phyloP scores from a whole-genome alignment of 306 rosid species.

The Trichosanthes truncata region DNA sequence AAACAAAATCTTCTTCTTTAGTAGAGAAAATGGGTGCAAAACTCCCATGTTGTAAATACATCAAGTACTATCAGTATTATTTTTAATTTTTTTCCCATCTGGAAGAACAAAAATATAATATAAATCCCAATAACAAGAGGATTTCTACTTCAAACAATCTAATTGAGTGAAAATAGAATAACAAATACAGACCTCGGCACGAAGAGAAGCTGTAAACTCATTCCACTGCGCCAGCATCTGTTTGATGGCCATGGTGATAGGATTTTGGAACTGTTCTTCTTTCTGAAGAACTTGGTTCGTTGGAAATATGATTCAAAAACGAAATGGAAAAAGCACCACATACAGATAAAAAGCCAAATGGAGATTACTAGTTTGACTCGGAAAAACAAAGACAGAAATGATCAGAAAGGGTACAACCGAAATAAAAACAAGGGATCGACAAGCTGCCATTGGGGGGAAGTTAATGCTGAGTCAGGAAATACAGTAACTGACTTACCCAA shows the following conservation, averaged over 20 bases:
- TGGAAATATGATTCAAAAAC: not conserved
- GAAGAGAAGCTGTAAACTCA: conserved; percentile 32
- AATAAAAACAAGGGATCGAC: not conserved
- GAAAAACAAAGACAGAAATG: not conserved
- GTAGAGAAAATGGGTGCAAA: not conserved
- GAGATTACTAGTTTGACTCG: not conserved
- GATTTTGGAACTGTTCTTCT: not conserved
- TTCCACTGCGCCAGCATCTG: conserved; percentile 38
- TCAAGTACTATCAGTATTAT: not conserved
- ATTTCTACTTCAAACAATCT: not conserved
- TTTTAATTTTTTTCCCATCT: not conserved
- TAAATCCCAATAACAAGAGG: not conserved
- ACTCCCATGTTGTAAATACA: not conserved
- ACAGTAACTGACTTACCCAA: not conserved
- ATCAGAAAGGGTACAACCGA: not conserved
- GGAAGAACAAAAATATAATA: not conserved
- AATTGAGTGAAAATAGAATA: not conserved
- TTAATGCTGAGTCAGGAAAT: not conserved
- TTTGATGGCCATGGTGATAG: conserved; percentile 41
- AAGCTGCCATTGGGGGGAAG: not conserved
- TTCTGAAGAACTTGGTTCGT: not conserved
- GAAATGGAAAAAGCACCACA: not conserved
- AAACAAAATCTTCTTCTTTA: not conserved
- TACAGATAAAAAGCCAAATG: not conserved
- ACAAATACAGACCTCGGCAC: conserved; percentile 37